Conservation (phyloP, 345 rosid genomes). For the Gossypium sturtianum region DNA sequence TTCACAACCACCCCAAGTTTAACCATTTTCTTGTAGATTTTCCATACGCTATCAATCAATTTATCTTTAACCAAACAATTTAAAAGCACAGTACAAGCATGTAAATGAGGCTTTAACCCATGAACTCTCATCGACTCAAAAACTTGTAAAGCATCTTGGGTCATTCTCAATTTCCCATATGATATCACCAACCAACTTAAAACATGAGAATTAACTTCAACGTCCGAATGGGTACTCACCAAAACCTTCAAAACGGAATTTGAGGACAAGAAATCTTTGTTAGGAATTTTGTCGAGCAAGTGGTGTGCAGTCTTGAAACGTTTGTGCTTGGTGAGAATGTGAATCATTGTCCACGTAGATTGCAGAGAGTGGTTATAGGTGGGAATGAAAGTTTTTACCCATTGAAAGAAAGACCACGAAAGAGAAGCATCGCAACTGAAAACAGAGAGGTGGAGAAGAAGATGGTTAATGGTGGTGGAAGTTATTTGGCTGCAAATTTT, state of each 20-base stretch:
- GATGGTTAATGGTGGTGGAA: constrained; percentile 37
- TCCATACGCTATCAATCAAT: constrained; percentile 71
- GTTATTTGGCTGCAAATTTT: constrained; percentile 33
- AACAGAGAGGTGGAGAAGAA: constrained; percentile 45
- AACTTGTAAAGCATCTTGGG: constrained; percentile 62
- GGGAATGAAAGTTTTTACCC: constrained; percentile 41
- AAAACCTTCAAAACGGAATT: constrained; percentile 62
- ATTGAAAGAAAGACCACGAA: constrained; percentile 55
- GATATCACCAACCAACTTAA: constrained; percentile 78
- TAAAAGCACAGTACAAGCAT: constrained; percentile 83
- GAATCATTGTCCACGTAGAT: constrained; percentile 78
- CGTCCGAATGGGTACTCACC: constrained; percentile 42
- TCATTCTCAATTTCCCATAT: constrained; percentile 56
- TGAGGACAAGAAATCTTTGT: constrained; percentile 64
- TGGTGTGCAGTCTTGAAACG: constrained; percentile 71
- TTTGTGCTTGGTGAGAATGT: constrained; percentile 51
- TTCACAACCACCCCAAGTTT: constrained; percentile 63
- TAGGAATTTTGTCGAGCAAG: constrained; percentile 74
- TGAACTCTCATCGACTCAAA: constrained; percentile 57
- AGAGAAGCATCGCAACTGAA: constrained; percentile 32
- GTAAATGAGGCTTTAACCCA: constrained; percentile 68
- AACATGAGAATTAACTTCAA: constrained; percentile 63
- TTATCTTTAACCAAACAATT: constrained; percentile 62
- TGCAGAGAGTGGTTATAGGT: constrained; percentile 52
- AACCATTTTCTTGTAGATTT: constrained; percentile 70